A percentile compares a stretch with the other conserved stretches of the same genome.
Evolutionary conservation across 179 eudicot genomes (phyloP).

Genomic region (Spergularia azorica): DNA sequence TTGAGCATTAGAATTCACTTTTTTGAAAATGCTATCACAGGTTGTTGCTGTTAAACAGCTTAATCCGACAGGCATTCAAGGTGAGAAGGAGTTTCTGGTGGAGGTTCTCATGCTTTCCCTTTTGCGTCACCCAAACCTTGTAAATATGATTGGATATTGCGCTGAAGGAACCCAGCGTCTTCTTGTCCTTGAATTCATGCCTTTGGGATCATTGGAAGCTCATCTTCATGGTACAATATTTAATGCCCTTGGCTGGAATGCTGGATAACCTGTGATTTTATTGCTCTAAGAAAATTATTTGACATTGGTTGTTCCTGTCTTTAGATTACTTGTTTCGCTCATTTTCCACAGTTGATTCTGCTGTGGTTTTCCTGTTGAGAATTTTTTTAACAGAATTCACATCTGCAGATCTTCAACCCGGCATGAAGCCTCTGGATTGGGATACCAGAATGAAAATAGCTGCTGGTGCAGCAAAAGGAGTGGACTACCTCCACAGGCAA

Average conservation of each 20-base stretch:
- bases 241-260: background rate
- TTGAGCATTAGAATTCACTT: background rate
- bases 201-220: slow-evolving; percentile 56
- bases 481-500: slow-evolving; percentile 59
- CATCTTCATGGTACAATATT: slow-evolving; percentile 56
- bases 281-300: background rate
- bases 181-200: slow-evolving; percentile 64
- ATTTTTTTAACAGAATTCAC: background rate
- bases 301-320: background rate
- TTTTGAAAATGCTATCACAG: slow-evolving; percentile 28
- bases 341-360: background rate
- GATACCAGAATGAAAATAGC: slow-evolving; percentile 65
- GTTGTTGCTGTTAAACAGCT: slow-evolving; percentile 57
- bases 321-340: background rate
- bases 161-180: slow-evolving; percentile 65
- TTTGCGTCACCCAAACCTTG: slow-evolving; percentile 59
- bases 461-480: slow-evolving; percentile 65
- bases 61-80: slow-evolving; percentile 58
- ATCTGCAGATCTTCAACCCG: slow-evolving; percentile 50
- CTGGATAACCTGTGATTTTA: background rate
- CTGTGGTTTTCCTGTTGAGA: background rate
- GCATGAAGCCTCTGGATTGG: slow-evolving; percentile 59
- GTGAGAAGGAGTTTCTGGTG: slow-evolving; percentile 57
- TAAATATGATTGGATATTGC: slow-evolving; percentile 60
- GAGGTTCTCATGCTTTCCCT: slow-evolving; percentile 65